Base-by-base conservation (phyloP, 768 basidiomycete genomes). In the Lactarius quietus region DNA sequence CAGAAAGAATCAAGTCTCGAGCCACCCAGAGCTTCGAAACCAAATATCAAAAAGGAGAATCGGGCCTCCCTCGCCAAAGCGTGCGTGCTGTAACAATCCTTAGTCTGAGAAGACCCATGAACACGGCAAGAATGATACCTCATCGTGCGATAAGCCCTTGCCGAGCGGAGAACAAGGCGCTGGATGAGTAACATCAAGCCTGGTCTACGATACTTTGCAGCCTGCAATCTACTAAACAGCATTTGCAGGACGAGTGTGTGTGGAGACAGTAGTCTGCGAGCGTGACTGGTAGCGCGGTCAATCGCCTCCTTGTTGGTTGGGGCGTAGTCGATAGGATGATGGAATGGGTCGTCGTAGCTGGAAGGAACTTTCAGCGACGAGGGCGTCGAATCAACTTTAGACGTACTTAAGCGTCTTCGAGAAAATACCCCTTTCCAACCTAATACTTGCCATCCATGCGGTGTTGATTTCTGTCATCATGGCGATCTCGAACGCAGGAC, bases 41-140 rank as follows among this genome's bases (percentile, higher is more conserved):
- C 96, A 73, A 99, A 96, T 3, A 95, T 78, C 20, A 98, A 80
- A 74, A 99, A 87, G 0, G 93, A 89, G 74, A 96, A 96, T 18
- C 94, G 86, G 1, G 88, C 82, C 78, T 98, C 95, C 48, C 95
- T 86, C 33, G 96, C 90, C 38, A 98, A 81, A 0, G 95, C 86
- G 74, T 98, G 95, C 0, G 92, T 95, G 68, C 96, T 98, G 70
- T 31, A 39, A 48, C 18, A 52, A 10, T 4, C 9, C 7, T 57
- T 4, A 43, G 26, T 51, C 35, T 48, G 31, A 57, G 39, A 54
- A 29, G 17, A 15, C 10, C n/a, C 15, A 57, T 18, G 18, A 29
- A 28, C 36, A 45, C 3, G 1, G 33, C 4, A n/a, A 8, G 23
- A 23, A 3, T 6, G 63, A 56, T 66, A 93, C 96, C 95, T 97